These are phyloP conservation scores for Oryza longistaminata DNA, from an alignment of 176 grass and related monocot genomes.

Conservation along the genomic window DNA sequence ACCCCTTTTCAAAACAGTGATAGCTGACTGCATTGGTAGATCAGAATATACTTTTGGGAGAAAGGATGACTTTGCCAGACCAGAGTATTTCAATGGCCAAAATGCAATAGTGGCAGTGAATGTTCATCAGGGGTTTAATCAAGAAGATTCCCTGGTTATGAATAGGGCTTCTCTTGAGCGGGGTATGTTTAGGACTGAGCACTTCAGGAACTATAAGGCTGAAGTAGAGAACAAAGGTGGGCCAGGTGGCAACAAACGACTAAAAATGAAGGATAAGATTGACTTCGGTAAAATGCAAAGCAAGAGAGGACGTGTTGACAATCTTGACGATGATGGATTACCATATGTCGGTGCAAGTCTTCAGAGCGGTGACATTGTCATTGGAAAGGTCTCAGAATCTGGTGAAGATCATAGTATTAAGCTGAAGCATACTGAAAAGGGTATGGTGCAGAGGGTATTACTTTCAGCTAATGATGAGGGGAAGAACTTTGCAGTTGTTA, in stretches of 20 bases:
- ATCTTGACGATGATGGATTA: constrained; percentile 93
- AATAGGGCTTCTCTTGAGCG: constrained; percentile 92
- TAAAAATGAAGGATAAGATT: constrained; percentile 74
- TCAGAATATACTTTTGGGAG: constrained; percentile 58
- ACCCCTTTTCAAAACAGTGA: constrained; percentile 86
- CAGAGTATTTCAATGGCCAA: constrained; percentile 95
- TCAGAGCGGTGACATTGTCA: constrained; percentile 88
- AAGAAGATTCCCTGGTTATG: constrained; percentile 98
- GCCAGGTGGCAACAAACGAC: constrained; percentile 45
- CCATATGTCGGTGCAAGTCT: constrained; percentile 89
- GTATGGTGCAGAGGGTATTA: constrained; percentile 90
- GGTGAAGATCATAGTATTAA: constrained; percentile 91
- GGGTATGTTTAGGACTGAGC: constrained; percentile 91
- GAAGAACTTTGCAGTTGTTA: constrained; percentile 88
- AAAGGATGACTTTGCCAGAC: constrained; percentile 58
- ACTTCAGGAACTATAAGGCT: constrained; percentile 82
- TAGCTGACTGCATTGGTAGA: constrained; percentile 74
- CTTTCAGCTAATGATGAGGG: constrained; percentile 96
- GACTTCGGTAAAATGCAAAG: constrained; percentile 88
- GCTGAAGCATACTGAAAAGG: constrained; percentile 95
- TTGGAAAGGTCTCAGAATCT: constrained; percentile 82
- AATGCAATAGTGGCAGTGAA: constrained; percentile 97
- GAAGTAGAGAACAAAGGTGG: constrained; percentile 71
- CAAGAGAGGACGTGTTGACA: constrained; percentile 88
- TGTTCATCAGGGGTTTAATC: constrained; percentile 96